Percentiles rank a stretch among this genome's conserved stretches.
Conservation (phyloP, 2,329 filamentous ascomycete species). For the Paecilomyces formosus region DNA sequence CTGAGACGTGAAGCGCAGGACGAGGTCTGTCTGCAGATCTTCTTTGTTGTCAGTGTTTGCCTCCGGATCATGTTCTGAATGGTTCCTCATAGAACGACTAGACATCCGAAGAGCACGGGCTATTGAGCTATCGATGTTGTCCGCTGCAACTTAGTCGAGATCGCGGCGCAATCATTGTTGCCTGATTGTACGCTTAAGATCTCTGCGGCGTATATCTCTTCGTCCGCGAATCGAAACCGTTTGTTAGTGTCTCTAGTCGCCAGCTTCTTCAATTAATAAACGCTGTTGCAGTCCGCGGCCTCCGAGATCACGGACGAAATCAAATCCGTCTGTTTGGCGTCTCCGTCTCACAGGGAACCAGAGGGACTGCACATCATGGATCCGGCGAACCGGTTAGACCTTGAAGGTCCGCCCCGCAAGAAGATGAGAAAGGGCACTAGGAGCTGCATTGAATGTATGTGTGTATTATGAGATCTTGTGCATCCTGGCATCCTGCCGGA, state of each 20-base stretch:
- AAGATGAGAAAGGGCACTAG: slow-evolving; percentile 38
- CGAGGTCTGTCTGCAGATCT: not conserved
- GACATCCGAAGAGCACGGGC: not conserved
- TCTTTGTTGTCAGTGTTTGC: not conserved
- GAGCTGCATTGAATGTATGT: slow-evolving; percentile 34
- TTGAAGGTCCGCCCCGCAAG: slow-evolving; percentile 29
- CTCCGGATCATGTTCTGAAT: not conserved
- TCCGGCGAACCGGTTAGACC: slow-evolving; percentile 10
- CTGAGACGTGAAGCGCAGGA: not conserved
- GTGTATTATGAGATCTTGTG: not conserved
- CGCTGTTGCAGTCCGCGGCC: not conserved
- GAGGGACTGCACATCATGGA: slow-evolving; percentile 8
- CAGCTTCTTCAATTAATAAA: not conserved
- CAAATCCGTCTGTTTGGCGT: not conserved
- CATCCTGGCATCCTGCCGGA: not conserved
- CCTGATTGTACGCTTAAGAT: not conserved
- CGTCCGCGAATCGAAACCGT: not conserved
- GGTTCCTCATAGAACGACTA: not conserved
- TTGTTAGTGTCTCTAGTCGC: not conserved
- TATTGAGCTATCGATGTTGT: not conserved
- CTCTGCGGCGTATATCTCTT: not conserved
- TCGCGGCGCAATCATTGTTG: not conserved
- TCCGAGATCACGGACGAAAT: not conserved
- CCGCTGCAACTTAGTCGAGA: not conserved
- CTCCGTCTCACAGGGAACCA: not conserved